Evolutionary conservation across 495 filamentous ascomycete species (phyloP), one percentile per base, ranked within the genome.

Genomic region (Parachaetomium inaequale): DNA sequence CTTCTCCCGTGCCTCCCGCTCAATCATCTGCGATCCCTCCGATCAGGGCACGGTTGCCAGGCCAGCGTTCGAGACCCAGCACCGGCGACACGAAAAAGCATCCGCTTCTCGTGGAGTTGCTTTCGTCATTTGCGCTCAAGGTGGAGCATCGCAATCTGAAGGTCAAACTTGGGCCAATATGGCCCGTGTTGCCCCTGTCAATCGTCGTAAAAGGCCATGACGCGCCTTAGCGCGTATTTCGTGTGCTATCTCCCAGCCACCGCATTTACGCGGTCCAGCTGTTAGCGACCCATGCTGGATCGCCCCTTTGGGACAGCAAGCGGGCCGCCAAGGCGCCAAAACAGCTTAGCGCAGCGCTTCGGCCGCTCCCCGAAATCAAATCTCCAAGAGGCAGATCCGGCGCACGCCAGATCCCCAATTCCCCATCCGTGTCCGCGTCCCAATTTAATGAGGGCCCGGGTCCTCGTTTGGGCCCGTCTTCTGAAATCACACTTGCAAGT

Each of bases 341-440:
- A 45, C 47, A 29, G 58, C 6, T 34, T 65, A 53, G 63, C 45
- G 3, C 47, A 7, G 21, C 26, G 15, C 42, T 47, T 45, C 34
- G 46, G 21, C 51, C 63, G 3, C 25, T 52, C 52, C 63, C 63
- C 52, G 53, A 65, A 65, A 57, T 65, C 63, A 52, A 56, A 65
- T 65, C 63, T 58, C 62, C 59, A 17, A 61, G 57, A 58, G 55
- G 12, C 28, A 14, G 53, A 58, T 65, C 59, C 55, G 52, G 58
- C 19, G 25, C 26, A 28, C 21, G 28, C 47, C 19, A 50, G 59
- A 62, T 61, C 36, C 23, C 19, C 42, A 17, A 14, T n/a, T 10
- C 3, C 14, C 40, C 19, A 57, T 53, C 40, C 26, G 31, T n/a
- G 38, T 42, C 43, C 54, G 47, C 47, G 26, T 43, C 38, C 8